A percentile compares a stretch with the other conserved stretches of the same genome.
Conservation (phyloP, 164 flowering plant genomes). For the Sextonia rubra region DNA sequence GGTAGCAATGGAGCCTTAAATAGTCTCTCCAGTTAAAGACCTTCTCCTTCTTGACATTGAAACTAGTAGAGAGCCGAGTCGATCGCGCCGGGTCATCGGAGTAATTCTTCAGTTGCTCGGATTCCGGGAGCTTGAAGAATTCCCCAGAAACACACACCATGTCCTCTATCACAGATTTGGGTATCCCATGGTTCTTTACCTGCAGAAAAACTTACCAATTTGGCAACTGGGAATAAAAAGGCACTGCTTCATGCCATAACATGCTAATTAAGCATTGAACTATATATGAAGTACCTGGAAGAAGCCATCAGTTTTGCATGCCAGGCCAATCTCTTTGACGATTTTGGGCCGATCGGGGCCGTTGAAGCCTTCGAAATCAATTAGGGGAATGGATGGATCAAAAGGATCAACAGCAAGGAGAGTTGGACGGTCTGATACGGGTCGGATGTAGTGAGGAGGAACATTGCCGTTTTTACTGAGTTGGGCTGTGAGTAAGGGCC, state of each 20-base stretch:
- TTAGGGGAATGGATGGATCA: conserved; percentile 36
- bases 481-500: conserved; percentile 27
- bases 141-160: conserved; percentile 37
- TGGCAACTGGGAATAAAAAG: neutral
- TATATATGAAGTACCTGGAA: conserved; percentile 30
- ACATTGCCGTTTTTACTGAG: conserved; percentile 14
- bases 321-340: conserved; percentile 29
- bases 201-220: neutral
- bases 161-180: conserved; percentile 29
- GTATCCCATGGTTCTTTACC: conserved; percentile 62
- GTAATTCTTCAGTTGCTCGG: conserved; percentile 51
- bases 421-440: conserved; percentile 47
- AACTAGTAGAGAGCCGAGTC: conserved; percentile 55
- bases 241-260: neutral
- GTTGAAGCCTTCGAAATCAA: conserved; percentile 33
- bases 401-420: conserved; percentile 16
- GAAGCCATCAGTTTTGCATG: conserved; percentile 49
- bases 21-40: conserved; percentile 66
- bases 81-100: conserved; percentile 51
- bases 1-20: conserved; percentile 65
- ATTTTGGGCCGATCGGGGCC: conserved; percentile 27
- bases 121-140: conserved; percentile 51
- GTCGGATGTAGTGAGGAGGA: conserved; percentile 41
- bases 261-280: too few species aligned
- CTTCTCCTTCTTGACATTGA: conserved; percentile 52